These are phyloP conservation scores for Cryoendolithus antarcticus DNA, from an alignment of 2,329 filamentous ascomycete species.

Conservation along the genomic window DNA sequence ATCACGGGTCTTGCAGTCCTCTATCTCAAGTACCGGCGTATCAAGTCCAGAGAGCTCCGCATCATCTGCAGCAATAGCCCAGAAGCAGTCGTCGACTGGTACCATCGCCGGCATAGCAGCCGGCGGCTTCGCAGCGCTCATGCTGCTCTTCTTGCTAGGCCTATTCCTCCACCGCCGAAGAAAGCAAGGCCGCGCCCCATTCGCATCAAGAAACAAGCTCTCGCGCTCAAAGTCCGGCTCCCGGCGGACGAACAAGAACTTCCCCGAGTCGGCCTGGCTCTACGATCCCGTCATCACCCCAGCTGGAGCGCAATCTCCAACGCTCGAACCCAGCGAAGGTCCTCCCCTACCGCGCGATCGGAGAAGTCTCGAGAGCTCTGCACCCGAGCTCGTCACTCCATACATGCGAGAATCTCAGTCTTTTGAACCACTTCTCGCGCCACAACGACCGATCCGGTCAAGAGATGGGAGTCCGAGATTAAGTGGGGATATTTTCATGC, in stretches of 20 bases:
- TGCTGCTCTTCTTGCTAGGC: conserved; percentile 6
- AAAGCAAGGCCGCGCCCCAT: conserved; percentile 4
- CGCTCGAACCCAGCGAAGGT: too few species aligned
- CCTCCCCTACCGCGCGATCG: too few species aligned
- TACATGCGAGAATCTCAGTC: too few species aligned
- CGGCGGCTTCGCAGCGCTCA: conserved; percentile 8
- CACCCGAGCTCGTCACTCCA: too few species aligned
- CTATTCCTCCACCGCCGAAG: conserved; percentile 8
- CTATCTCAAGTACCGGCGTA: background rate
- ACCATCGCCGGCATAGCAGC: conserved; percentile 11
- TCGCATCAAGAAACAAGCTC: conserved; percentile 1
- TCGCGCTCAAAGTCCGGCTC: conserved; percentile 3
- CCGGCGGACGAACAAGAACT: conserved; percentile 1
- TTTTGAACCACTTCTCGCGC: too few species aligned
- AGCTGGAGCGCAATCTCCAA: too few species aligned
- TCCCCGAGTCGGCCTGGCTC: conserved; percentile 10
- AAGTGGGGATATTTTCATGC: too few species aligned
- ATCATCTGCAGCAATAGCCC: background rate
- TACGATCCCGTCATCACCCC: conserved; percentile 6
- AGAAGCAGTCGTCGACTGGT: conserved; percentile 7
- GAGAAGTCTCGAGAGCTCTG: too few species aligned
- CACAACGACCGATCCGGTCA: too few species aligned
- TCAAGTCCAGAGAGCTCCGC: background rate
- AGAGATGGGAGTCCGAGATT: too few species aligned
- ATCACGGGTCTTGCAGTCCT: background rate